Evolutionary conservation across 208 protist species (phyloP), one percentile per base, ranked within the genome.

Genomic region (Strigomonas culicis): DNA sequence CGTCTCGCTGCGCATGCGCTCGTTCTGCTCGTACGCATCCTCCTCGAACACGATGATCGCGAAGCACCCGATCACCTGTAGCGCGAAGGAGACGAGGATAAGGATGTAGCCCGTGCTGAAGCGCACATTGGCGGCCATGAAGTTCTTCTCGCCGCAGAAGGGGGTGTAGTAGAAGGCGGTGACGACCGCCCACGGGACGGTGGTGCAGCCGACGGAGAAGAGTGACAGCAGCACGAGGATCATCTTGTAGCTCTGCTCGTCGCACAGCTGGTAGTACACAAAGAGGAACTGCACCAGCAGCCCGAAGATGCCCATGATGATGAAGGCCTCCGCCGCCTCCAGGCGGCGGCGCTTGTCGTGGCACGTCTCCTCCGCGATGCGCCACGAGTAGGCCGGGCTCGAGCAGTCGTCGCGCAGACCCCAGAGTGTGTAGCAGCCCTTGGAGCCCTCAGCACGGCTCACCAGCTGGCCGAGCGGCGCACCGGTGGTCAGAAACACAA

Each of bases 401-500:
- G 58, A 63, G 71, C 86, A 88, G 52, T 67, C 52, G 59, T 66
- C 52, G 41, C 68, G 78, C 52, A 62, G 28, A 50, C 82, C 82
- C 86, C 82, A 88, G 28, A 87, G 72, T 7, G 86, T 87, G 66
- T 75, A 78, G 75, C 79, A 88, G 3, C 63, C 55, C 0, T 39
- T 19, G 8, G 36, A 7, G 19, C 43, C 3, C 13, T 3, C n/a
- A 1, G n/a, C 13, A 47, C 71, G 76, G 31, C 70, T 15, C 68
- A 70, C 59, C 49, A 92, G 68, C 66, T 77, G 51, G 19, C 63
- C 73, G 21, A 86, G 66, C 17, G 82, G 85, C 21, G 72, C 77
- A 41, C 79, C 86, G 60, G 60, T 57, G n/a, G 71, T 61, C 13
- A 66, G n/a, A 24, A 92, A 75, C 31, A 74, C 53, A 19, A 80